Conservation (phyloP, 257 asterid species). For the Solanum chmielewskii region DNA sequence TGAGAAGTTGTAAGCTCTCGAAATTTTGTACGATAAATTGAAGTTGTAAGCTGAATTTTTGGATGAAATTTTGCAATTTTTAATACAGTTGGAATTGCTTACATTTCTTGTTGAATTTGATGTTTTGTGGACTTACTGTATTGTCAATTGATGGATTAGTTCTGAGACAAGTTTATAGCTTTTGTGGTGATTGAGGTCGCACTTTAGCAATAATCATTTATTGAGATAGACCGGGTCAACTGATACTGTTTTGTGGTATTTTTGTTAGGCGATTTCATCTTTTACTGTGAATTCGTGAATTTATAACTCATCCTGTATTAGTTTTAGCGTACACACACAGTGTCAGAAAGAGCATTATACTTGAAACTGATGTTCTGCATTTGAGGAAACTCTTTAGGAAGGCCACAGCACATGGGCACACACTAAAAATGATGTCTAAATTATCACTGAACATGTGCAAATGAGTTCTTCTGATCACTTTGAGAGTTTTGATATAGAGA, state of each 20-base stretch:
- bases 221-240: neutral
- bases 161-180: neutral
- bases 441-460: neutral
- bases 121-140: neutral
- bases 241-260: neutral
- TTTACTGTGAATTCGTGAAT: neutral
- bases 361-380: neutral
- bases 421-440: neutral
- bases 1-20: constrained; percentile 66
- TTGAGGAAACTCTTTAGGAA: neutral
- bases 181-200: neutral
- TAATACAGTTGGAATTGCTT: neutral
- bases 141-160: neutral
- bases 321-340: neutral
- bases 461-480: neutral
- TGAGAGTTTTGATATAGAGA: neutral
- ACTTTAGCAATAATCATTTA: neutral
- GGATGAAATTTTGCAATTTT: neutral
- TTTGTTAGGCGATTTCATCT: neutral
- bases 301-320: neutral
- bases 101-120: neutral
- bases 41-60: neutral
- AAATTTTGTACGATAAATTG: neutral
- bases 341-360: neutral
- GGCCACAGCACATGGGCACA: neutral